phyloP scores from a whole-genome alignment of 805 yeast species.

The Lipomyces orientalis region DNA sequence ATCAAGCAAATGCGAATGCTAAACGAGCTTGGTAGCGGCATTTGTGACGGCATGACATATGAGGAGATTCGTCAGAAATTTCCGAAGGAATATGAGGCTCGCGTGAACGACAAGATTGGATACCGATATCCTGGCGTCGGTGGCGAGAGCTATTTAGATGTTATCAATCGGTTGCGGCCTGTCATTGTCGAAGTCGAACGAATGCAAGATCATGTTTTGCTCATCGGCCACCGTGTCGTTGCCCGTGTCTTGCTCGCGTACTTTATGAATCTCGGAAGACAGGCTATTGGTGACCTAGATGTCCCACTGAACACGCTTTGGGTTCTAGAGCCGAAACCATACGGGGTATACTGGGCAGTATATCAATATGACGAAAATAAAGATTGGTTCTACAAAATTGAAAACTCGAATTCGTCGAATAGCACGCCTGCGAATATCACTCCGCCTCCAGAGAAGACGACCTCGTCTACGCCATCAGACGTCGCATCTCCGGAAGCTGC shows the following conservation, averaged over 20 bases:
- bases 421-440: not conserved
- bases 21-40: constrained; percentile 92
- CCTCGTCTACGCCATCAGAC: not conserved
- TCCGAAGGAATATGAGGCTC: constrained; percentile 79
- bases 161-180: constrained; percentile 85
- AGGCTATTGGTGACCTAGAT: constrained; percentile 85
- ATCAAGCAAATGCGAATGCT: constrained; percentile 90
- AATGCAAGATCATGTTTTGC: constrained; percentile 81
- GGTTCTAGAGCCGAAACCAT: constrained; percentile 89
- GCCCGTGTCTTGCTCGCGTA: constrained; percentile 86
- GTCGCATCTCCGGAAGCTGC: constrained; percentile 4
- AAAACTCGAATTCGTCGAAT: constrained; percentile 10
- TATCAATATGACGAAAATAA: constrained; percentile 81
- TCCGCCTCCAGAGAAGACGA: not conserved
- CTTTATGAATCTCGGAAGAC: constrained; percentile 77
- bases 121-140: constrained; percentile 97
- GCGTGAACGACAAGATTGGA: constrained; percentile 76
- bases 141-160: constrained; percentile 95
- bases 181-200: constrained; percentile 92
- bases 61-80: constrained; percentile 73
- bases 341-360: constrained; percentile 91
- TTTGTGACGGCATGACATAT: constrained; percentile 90
- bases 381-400: constrained; percentile 77
- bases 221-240: constrained; percentile 89
- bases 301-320: constrained; percentile 92